Evolutionary conservation across 495 filamentous ascomycete genomes (phyloP).

Genomic region (Daldinia decipiens): DNA sequence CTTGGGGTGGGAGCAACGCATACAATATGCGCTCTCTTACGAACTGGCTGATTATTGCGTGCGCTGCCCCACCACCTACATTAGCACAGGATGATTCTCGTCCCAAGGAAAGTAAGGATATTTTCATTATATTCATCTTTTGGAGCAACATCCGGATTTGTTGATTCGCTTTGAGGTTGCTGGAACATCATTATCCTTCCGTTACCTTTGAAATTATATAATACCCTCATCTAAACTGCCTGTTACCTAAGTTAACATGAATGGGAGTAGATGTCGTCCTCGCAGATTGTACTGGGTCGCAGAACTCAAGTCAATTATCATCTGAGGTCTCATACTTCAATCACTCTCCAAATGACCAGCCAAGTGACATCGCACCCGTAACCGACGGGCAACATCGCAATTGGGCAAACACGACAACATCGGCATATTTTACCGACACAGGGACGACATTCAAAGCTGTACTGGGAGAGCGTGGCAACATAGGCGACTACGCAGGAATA

Average conservation of each 20-base stretch:
- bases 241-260: constrained; percentile 19
- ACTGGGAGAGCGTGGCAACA: constrained; percentile 45
- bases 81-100: background rate
- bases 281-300: constrained; percentile 23
- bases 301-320: constrained; percentile 35
- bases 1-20: background rate
- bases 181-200: background rate
- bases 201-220: background rate
- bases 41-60: constrained; percentile 1
- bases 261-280: constrained; percentile 31
- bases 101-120: constrained; percentile 7
- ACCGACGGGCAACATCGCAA: constrained; percentile 45
- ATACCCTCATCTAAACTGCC: background rate
- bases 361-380: constrained; percentile 50
- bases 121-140: background rate
- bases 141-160: too few species aligned
- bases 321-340: constrained; percentile 55
- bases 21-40: constrained; percentile 6
- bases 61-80: constrained; percentile 2
- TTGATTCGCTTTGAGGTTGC: background rate
- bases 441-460: constrained; percentile 48
- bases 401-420: constrained; percentile 51
- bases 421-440: constrained; percentile 48
- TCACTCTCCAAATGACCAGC: constrained; percentile 29
- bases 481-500: constrained; percentile 50